Percentiles rank a stretch among this genome's conserved stretches.
Conservation (phyloP, 2,329 filamentous ascomycete genomes). For the Pseudocercospora ulei region DNA sequence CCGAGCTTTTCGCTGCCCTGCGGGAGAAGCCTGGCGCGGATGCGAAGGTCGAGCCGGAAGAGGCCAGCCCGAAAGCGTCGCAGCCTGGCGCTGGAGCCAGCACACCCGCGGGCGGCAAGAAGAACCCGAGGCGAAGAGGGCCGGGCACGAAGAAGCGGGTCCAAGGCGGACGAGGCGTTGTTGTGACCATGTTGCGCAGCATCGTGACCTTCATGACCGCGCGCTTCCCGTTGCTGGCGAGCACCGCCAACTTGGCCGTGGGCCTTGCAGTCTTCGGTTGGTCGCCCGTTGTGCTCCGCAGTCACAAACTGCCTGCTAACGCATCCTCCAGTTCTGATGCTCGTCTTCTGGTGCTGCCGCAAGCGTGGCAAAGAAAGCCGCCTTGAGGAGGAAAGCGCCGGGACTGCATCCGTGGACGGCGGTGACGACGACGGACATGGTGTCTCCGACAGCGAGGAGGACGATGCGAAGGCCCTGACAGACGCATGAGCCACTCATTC, state of each 20-base stretch:
- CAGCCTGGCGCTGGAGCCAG: slow-evolving; percentile 36
- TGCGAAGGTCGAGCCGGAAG: slow-evolving; percentile 33
- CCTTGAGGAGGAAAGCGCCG: slow-evolving; percentile 43
- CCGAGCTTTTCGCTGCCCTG: slow-evolving; percentile 73
- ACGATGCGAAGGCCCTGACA: slow-evolving; percentile 15
- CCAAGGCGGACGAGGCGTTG: slow-evolving; percentile 66
- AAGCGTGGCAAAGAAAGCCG: slow-evolving; percentile 83
- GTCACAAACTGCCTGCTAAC: slow-evolving; percentile 22
- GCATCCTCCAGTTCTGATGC: slow-evolving; percentile 58
- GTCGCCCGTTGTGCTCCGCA: slow-evolving; percentile 34
- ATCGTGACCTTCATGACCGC: slow-evolving; percentile 81
- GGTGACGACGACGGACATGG: slow-evolving; percentile 24
- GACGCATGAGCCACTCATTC: slow-evolving; percentile 22
- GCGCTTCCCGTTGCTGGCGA: slow-evolving; percentile 77
- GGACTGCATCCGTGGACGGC: slow-evolving; percentile 13
- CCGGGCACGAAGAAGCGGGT: slow-evolving; percentile 68
- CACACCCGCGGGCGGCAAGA: slow-evolving; percentile 24
- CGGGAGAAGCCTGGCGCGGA: slow-evolving; percentile 54
- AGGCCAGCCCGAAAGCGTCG: slow-evolving; percentile 34
- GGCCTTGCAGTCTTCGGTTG: slow-evolving; percentile 77
- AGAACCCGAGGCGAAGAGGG: slow-evolving; percentile 56
- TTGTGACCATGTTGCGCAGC: slow-evolving; percentile 74
- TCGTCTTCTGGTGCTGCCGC: slow-evolving; percentile 96
- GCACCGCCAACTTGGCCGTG: slow-evolving; percentile 80
- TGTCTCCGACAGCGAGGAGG: slow-evolving; percentile 17